Evolutionary conservation across 495 filamentous ascomycete species (phyloP), one percentile per base, ranked within the genome.

Genomic region (Annulohypoxylon moriforme): DNA sequence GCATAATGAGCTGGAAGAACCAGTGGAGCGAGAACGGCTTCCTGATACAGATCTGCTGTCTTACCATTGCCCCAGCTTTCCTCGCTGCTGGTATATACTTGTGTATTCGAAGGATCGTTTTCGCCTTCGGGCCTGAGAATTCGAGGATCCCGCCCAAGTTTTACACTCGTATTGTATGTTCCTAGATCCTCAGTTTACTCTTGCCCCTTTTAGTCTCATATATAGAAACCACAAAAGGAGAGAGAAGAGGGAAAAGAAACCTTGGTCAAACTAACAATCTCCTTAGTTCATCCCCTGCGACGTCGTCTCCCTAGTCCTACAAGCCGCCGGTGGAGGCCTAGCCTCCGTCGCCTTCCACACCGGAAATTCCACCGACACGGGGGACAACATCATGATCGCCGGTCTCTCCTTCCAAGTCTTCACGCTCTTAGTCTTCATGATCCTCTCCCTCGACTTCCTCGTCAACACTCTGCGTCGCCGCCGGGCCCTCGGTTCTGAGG

Each of bases 41-140:
- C 75, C 65, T 84, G 38, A 83, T 86, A 8, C 86, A 89, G 77
- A 86, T 90, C 66, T 85, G 87, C 77, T 81, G 78, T 69, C 79
- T 92, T n/a, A 91, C 89, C 18, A 85, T 92, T 60, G 90, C 79
- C 6, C 90, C 90, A 2, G 87, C 88, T 52, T 90, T 92, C 77
- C 75, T 92, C 36, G 81, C 87, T 27, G 90, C 86, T 1, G 87
- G 85, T 65, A 85, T 92, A 68, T 92, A 92, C 71, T 84, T 92
- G 46, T 90, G 86, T 75, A 82, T 81, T 16, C 81, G 85, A 0
- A 82, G 88, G 59, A 86, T 90, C 65, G 86, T 92, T 53, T 77
- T 81, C 61, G 81, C 85, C 27, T 89, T 87, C 77, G 90, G 88
- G 60, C 81, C 81, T 50, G 85, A 89, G 74, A 84, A 89, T 77